phyloP scores from a whole-genome alignment of 208 protist species.

The Trypanosoma lewisi region DNA sequence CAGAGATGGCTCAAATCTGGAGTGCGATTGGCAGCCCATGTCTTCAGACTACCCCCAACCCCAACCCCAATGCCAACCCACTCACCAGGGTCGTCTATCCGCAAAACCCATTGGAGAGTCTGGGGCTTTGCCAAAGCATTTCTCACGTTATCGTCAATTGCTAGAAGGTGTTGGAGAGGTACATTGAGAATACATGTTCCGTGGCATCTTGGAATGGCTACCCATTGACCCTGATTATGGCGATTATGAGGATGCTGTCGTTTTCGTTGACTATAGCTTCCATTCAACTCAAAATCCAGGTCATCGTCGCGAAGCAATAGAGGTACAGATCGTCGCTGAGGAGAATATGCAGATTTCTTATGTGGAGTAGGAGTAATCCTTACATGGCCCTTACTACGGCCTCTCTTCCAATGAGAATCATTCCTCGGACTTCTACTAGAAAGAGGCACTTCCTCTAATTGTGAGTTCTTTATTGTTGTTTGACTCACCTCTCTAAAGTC shows the following conservation, averaged over 20 bases:
- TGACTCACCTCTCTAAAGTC: not conserved
- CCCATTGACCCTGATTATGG: slow-evolving; percentile 2
- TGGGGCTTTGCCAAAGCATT: slow-evolving; percentile 13
- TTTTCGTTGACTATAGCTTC: not conserved
- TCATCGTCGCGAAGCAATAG: not conserved
- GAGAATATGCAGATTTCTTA: not conserved
- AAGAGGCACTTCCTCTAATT: not conserved
- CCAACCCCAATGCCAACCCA: slow-evolving; percentile 88
- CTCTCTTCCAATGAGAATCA: not conserved
- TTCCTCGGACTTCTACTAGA: not conserved
- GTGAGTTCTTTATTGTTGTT: not conserved
- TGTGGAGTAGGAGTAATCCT: not conserved
- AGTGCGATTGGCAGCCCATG: slow-evolving; percentile 43
- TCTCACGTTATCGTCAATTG: slow-evolving; percentile 22
- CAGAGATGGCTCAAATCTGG: slow-evolving; percentile 84
- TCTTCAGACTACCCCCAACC: slow-evolving; percentile 61
- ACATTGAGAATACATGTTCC: slow-evolving; percentile 76
- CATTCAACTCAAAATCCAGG: not conserved
- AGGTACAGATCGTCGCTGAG: not conserved
- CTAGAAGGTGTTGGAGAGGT: slow-evolving; percentile 56
- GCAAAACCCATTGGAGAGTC: slow-evolving; percentile 60
- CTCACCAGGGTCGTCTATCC: slow-evolving; percentile 73
- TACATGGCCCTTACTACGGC: not conserved
- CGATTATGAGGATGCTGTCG: not conserved
- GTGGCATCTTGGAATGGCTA: slow-evolving; percentile 55